Evolutionary conservation across 1,284 basidiomycete species (phyloP), one percentile per base, ranked within the genome.

Genomic region (Ganoderma resinaceum): DNA sequence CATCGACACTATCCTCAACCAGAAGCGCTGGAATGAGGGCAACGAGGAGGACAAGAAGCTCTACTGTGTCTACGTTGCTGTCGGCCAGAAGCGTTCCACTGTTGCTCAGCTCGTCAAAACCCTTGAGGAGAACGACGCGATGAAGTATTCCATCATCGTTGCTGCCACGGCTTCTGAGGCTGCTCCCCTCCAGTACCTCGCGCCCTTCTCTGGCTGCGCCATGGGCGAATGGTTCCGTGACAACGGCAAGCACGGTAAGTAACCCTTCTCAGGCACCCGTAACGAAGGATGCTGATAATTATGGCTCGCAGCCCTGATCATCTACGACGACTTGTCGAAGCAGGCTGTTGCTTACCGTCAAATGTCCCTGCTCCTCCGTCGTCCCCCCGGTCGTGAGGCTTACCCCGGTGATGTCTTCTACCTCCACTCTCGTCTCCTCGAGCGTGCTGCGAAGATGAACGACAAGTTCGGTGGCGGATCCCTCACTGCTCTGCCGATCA

Each of bases 161-260:
- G 97, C 97, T 79, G 97, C 97, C 77, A 99, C 97, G 73, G 97
- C 97, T 72, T 98, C 97, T 55, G 97, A 99, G 87, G 97, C 97
- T 79, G 97, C 97, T 78, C 97, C 97, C 76, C 90, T 99, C 69
- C 97, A 99, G 84, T 99, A 98, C 87, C 94, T 99, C 76, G 97
- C 97, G 79, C 97, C 97, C 78, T 99, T 99, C 96, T 97, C 97
- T 78, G 97, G 97, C 75, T 97, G 95, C 85, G 97, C 97, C 79
- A 99, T 99, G 95, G 97, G 97, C 83, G 97, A 99, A 88, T 99
- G 97, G 97, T 99, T 99, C 97, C 96, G 97, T 88, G 97, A 99
- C 87, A 99, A 99, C 83, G 96, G 96, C 87, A 97, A 95, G 84
- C 93, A 94, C 77, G 90, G 92, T 92, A 76, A 66, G 88, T 78